Base-by-base conservation (phyloP, 306 rosid genomes). In the Corylus heterophylla region DNA sequence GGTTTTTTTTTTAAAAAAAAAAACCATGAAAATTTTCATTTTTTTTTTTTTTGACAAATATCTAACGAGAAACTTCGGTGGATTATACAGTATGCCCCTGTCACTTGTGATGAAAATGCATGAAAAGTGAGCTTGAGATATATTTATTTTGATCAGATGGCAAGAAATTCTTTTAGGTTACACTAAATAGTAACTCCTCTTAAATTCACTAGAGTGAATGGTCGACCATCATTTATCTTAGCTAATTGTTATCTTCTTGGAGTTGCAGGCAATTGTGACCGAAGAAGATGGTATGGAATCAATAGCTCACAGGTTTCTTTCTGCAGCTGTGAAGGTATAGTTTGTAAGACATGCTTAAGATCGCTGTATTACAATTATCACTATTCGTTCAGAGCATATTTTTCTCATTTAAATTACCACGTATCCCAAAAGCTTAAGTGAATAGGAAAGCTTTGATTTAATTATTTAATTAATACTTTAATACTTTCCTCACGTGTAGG, bases 281-380 rank as follows among this genome's bases (percentile, higher is more conserved):
- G 98, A 95, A 85, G 98, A 95, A 82, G 98, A 95, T 75, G 98
- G 97, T 72, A 95, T 95, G 98, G 98, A 95, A 66, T 95, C 98
- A 10, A 95, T 92, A 77, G 98, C 98, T 87, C 98, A 95, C 76
- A 89, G 98, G 86, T 95, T 95, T 79, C 98, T 95, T 74, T 95
- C 98, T 59, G 98, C 98, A 35, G 98, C 98, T 47, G 83, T 95
- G 73, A 95, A 95, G 97, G 98, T 95, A 87, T 44, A 45, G 39
- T 76, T 52, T 2, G 31, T 54, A 69, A 68, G 73, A 49, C 35
- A 12, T 35, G 4, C n/a, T 71, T 63, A 70, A 14, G 3, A 68
- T 39, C 51, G 7, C 12, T 63, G 11, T 29, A 63, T 12, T 63
- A 56, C 20, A 56, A 56, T 18, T 63, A 45, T 12, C 6, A 5